Evolutionary conservation across 2,329 filamentous ascomycete genomes (phyloP).

Genomic region (Lecanosticta acicola): DNA sequence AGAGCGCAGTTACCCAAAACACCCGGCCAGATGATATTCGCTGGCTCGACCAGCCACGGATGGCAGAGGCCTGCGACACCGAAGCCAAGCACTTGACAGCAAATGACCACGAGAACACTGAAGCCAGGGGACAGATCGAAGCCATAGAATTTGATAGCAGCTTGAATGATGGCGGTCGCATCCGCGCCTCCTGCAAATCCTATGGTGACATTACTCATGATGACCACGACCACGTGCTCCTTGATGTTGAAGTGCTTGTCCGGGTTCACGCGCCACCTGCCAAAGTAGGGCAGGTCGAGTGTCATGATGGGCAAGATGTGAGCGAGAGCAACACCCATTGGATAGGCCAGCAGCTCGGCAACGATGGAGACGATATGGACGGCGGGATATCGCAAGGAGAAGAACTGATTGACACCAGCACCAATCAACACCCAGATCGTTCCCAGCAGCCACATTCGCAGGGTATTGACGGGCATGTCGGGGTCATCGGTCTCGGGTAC

Average conservation of each 20-base stretch:
- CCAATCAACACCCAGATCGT: constrained; percentile 42
- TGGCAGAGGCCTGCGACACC: constrained; percentile 77
- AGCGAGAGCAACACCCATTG: constrained; percentile 76
- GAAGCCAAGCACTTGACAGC: constrained; percentile 81
- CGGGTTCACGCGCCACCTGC: constrained; percentile 26
- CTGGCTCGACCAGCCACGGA: constrained; percentile 75
- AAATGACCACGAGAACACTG: constrained; percentile 75
- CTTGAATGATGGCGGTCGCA: constrained; percentile 59
- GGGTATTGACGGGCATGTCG: constrained; percentile 60
- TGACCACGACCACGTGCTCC: constrained; percentile 42
- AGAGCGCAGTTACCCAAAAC: constrained; percentile 84
- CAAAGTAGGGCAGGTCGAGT: constrained; percentile 50
- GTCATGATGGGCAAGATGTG: constrained; percentile 53
- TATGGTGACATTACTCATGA: constrained; percentile 39
- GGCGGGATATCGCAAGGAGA: constrained; percentile 83
- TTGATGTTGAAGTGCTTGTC: constrained; percentile 27
- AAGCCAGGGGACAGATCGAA: constrained; percentile 72
- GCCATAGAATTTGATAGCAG: constrained; percentile 83
- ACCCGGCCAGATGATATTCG: constrained; percentile 87
- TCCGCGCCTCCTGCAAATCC: constrained; percentile 56
- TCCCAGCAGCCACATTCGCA: constrained; percentile 44
- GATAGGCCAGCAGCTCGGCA: constrained; percentile 76
- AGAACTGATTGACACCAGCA: constrained; percentile 64
- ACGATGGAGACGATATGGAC: constrained; percentile 87
- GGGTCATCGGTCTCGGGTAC: constrained; percentile 58